Conservation (phyloP, 352 stramenopile species). For the Phytophthora foliorum region DNA sequence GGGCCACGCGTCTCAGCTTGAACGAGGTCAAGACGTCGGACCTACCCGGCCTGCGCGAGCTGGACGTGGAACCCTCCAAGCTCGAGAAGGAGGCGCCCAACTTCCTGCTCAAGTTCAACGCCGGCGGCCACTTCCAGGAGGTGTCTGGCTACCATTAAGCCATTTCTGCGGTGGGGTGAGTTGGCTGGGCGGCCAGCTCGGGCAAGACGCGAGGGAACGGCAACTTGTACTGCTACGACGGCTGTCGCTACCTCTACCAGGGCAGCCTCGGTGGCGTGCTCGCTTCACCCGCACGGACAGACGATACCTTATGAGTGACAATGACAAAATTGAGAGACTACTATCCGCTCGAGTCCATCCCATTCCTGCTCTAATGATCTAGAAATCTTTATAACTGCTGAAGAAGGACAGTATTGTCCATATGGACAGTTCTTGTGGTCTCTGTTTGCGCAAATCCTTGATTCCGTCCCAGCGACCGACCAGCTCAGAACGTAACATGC, state of each 20-base stretch:
- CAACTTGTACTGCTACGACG: conserved; percentile 13
- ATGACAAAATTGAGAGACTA: conserved; percentile 40
- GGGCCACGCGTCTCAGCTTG: conserved; percentile 77
- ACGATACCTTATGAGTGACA: conserved; percentile 50
- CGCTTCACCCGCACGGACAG: conserved; percentile 22
- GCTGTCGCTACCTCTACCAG: conserved; percentile 20
- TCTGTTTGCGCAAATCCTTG: conserved; percentile 30
- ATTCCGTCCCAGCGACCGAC: background rate
- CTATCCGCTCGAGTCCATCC: conserved; percentile 19
- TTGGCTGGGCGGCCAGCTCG: conserved; percentile 3
- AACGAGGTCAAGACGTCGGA: conserved; percentile 88
- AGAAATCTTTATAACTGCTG: background rate
- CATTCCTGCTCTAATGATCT: conserved; percentile 1
- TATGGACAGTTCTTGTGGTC: conserved; percentile 25
- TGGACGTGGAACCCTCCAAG: conserved; percentile 90
- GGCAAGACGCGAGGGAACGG: conserved; percentile 28
- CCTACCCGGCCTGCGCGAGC: conserved; percentile 79
- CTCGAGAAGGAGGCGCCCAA: conserved; percentile 96
- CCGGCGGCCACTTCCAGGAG: conserved; percentile 95
- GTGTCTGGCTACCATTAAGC: conserved; percentile 89
- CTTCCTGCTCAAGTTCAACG: conserved; percentile 96
- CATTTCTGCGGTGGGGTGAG: conserved; percentile 5
- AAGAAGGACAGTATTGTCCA: conserved; percentile 11
- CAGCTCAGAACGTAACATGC: conserved; percentile 30
- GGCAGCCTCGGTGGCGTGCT: background rate